Percentiles rank a stretch among this genome's conserved stretches.
phyloP scores from a whole-genome alignment of 192 early-diverging fungal species.

The Phycomyces nitens region DNA sequence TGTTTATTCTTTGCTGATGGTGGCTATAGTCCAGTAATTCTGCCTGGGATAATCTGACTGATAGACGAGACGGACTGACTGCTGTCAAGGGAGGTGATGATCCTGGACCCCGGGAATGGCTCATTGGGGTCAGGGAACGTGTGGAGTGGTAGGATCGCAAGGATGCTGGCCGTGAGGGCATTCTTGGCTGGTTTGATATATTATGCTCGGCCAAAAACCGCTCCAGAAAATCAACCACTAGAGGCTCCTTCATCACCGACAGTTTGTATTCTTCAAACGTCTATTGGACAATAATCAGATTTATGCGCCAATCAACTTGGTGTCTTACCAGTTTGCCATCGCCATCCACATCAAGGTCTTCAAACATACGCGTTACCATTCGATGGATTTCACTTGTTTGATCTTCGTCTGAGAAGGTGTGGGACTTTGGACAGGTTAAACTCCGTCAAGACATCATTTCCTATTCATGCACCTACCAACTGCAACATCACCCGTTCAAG shows the following conservation, averaged over 20 bases:
- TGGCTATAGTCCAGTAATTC: conserved; percentile 35
- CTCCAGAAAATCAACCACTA: conserved; percentile 73
- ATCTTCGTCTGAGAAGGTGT: conserved; percentile 58
- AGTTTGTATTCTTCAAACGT: conserved; percentile 74
- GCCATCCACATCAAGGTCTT: conserved; percentile 77
- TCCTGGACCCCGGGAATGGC: conserved; percentile 4
- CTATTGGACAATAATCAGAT: conserved; percentile 40
- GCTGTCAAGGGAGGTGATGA: conserved; percentile 11
- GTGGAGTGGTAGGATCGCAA: conserved; percentile 26
- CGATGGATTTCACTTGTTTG: conserved; percentile 59
- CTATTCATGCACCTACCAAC: conserved; percentile 49
- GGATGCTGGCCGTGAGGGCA: conserved; percentile 30
- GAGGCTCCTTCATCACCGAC: conserved; percentile 74
- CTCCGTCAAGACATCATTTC: not conserved
- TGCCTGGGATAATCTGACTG: conserved; percentile 32
- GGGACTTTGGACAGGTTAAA: conserved; percentile 17
- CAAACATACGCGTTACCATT: conserved; percentile 69
- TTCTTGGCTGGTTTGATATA: conserved; percentile 19
- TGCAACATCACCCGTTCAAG: conserved; percentile 69
- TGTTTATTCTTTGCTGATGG: conserved; percentile 20
- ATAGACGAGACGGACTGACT: conserved; percentile 24
- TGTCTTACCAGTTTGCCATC: conserved; percentile 66
- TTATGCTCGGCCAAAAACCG: conserved; percentile 65
- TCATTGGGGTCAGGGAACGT: conserved; percentile 11
- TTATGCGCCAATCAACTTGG: not conserved